Evolutionary conservation across 352 stramenopile genomes (phyloP).

Genomic region (Phytophthora macrochlamydospora): DNA sequence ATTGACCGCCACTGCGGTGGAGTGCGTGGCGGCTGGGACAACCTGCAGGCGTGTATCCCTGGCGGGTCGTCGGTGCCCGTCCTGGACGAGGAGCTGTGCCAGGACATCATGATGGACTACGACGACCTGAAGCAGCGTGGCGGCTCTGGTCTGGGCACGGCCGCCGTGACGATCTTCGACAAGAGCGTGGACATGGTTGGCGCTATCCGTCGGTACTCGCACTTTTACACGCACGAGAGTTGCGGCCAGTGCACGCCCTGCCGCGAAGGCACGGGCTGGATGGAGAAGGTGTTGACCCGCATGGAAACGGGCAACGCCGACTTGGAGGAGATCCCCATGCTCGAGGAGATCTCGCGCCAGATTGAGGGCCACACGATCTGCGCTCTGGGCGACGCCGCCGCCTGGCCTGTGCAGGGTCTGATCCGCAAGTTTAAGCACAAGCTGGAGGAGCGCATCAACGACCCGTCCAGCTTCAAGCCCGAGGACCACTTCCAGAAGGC

Average conservation of each 20-base stretch:
- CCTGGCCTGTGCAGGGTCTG: slow-evolving; percentile 99
- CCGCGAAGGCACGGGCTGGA: slow-evolving; percentile 97
- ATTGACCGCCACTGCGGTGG: slow-evolving; percentile 99
- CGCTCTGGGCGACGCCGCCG: slow-evolving; percentile 97
- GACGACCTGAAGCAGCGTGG: slow-evolving; percentile 96
- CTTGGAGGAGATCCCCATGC: slow-evolving; percentile 98
- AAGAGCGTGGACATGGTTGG: slow-evolving; percentile 99
- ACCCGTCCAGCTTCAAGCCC: slow-evolving; percentile 94
- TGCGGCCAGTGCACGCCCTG: slow-evolving; percentile 99
- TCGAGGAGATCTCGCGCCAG: slow-evolving; percentile 99
- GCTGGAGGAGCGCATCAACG: slow-evolving; percentile 97
- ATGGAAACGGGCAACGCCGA: slow-evolving; percentile 99
- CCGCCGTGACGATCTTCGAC: slow-evolving; percentile 99
- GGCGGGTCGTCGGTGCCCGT: slow-evolving; percentile 97
- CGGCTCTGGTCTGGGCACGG: slow-evolving; percentile 97
- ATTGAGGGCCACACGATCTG: slow-evolving; percentile 99
- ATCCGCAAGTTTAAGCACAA: slow-evolving; percentile 99
- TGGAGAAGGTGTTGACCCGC: slow-evolving; percentile 97
- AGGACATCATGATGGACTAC: slow-evolving; percentile 99
- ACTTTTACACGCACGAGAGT: slow-evolving; percentile 99
- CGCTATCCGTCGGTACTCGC: slow-evolving; percentile 97
- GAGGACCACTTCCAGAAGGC: slow-evolving; percentile 95
- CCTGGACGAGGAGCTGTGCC: slow-evolving; percentile 91
- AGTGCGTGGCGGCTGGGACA: slow-evolving; percentile 98
- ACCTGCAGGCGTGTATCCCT: slow-evolving; percentile 98